These are phyloP conservation scores for Combretum micranthum DNA, from an alignment of 345 rosid genomes.

Conservation along the genomic window DNA sequence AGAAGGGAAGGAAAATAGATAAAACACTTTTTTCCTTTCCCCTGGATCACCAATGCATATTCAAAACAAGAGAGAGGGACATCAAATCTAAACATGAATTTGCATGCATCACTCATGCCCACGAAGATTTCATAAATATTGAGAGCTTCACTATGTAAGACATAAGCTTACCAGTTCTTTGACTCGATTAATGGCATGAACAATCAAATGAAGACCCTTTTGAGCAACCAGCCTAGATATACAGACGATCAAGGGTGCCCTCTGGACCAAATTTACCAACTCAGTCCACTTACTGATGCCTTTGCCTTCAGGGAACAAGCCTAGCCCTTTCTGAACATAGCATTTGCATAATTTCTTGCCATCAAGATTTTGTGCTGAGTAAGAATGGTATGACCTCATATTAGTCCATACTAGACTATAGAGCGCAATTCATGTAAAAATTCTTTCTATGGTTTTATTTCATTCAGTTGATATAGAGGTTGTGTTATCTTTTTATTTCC, in stretches of 20 bases:
- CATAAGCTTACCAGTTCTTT: constrained; percentile 37
- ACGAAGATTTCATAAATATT: neutral
- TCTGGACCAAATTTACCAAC: constrained; percentile 12
- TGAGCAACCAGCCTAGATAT: constrained; percentile 51
- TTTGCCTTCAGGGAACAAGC: constrained; percentile 29
- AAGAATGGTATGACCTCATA: constrained; percentile 1
- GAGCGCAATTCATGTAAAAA: too few relatives aligned
- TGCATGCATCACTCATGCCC: neutral
- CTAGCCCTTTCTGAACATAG: constrained; percentile 44
- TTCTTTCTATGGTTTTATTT: too few relatives aligned
- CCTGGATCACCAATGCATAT: too few relatives aligned
- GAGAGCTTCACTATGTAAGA: constrained; percentile 4
- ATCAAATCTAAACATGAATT: too few relatives aligned
- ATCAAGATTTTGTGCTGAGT: constrained; percentile 32
- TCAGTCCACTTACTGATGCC: constrained; percentile 7
- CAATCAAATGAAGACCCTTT: constrained; percentile 59
- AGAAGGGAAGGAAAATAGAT: too few relatives aligned
- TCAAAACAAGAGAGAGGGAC: too few relatives aligned
- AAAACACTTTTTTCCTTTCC: too few relatives aligned
- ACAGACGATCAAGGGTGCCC: constrained; percentile 43
- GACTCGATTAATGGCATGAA: constrained; percentile 35
- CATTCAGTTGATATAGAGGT: too few relatives aligned
- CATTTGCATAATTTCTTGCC: constrained; percentile 41
- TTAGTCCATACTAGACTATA: too few relatives aligned
- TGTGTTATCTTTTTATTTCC: neutral